Evolutionary conservation across 2,329 filamentous ascomycete genomes (phyloP).

Genomic region (Sclerotinia trifoliorum): DNA sequence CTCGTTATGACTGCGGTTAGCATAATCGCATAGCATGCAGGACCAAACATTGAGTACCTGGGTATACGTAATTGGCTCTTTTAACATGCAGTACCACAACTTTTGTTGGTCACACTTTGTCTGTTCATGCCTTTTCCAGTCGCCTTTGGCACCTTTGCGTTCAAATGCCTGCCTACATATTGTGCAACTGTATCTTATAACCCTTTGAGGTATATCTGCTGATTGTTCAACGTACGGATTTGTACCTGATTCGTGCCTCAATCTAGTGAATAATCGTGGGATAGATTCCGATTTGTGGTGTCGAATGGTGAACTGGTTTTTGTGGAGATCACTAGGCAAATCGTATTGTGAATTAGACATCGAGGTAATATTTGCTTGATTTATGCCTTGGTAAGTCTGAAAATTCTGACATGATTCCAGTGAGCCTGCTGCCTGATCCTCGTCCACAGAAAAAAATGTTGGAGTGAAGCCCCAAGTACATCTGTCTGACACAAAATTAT

Average conservation of each 20-base stretch:
- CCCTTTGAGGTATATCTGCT: slow-evolving; percentile 1
- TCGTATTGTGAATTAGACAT: neutral
- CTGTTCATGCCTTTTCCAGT: slow-evolving; percentile 34
- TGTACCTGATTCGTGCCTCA: neutral
- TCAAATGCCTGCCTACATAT: slow-evolving; percentile 26
- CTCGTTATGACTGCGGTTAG: slow-evolving; percentile 20
- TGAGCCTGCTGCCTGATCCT: neutral
- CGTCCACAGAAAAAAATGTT: slow-evolving; percentile 18
- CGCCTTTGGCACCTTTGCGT: slow-evolving; percentile 27
- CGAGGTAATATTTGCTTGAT: neutral
- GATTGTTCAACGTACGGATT: neutral
- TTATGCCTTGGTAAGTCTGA: neutral
- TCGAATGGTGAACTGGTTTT: neutral
- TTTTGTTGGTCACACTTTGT: slow-evolving; percentile 30
- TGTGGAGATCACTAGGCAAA: neutral
- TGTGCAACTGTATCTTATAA: slow-evolving; percentile 29
- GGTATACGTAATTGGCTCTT: slow-evolving; percentile 19
- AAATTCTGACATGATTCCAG: neutral
- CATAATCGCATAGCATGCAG: slow-evolving; percentile 28
- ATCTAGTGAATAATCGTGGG: neutral
- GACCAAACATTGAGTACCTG: slow-evolving; percentile 22
- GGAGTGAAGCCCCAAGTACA: slow-evolving; percentile 29
- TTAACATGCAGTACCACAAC: slow-evolving; percentile 31
- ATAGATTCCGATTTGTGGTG: neutral
- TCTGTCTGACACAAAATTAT: slow-evolving; percentile 11